Base-by-base conservation (phyloP, 176 grass and related monocot species). In the Carex littledalei region DNA sequence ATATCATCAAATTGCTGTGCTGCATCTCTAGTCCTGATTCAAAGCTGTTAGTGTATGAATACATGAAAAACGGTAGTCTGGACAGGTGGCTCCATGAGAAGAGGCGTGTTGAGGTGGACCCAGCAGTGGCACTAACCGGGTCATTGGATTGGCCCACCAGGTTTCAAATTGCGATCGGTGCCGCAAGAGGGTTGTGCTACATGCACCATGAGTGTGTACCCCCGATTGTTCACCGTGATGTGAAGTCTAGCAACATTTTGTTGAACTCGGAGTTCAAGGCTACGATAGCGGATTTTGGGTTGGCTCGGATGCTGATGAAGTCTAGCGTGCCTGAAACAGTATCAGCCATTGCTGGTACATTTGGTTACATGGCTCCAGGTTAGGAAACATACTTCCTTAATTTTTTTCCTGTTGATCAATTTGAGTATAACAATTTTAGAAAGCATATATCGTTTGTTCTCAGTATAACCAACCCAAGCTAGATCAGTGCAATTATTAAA, bases 281-380 rank as follows among this genome's bases (percentile, higher is more conserved):
- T 1, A 88, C 67, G 78, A 80, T 99, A n/a, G 93, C 96, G 0
- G 96, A 99, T 31, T 99, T 99, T 53, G 96, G 93, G 3, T 84
- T 99, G 7, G 93, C 96, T 69, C 87, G 93, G 88, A 86, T 99
- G 86, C 60, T 99, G 84, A 84, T 18, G 63, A 86, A 72, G 45
- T 68, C 88, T 7, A 91, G 88, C 1, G 80, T 81, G 65, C 85
- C 87, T 0, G 88, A 95, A 1, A 88, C 90, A 0, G 83, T 94
- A 83, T 94, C 93, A 77, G 61, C 85, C n/a, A 79, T 99, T 4
- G 91, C 90, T 5, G 93, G 96, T 2, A 92, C 96, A 0, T 89
- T 92, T 61, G 96, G 93, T n/a, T 95, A 99, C 91, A 95, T 95
- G 93, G 96, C 93, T 85, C 92, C 92, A 3, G 91, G 91, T 97